A percentile compares a stretch with the other conserved stretches of the same genome.
phyloP scores from a whole-genome alignment of 2,329 filamentous ascomycete genomes.

The Botrytis aclada region DNA sequence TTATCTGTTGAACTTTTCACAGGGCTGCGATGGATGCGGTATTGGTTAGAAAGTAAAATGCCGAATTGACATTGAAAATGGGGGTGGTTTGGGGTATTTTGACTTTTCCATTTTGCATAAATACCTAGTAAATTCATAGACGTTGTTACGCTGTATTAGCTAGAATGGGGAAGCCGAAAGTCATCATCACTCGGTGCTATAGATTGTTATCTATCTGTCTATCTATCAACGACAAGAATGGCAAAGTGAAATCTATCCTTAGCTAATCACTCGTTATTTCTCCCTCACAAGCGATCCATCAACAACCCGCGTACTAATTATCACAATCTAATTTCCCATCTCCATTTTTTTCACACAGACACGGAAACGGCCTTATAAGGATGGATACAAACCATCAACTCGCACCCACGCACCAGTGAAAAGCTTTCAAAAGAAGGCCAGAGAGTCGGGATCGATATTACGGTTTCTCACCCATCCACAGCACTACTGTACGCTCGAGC shows the following conservation, averaged over 20 bases:
- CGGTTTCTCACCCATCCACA: neutral
- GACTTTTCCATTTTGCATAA: neutral
- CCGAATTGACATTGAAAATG: neutral
- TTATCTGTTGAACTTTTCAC: neutral
- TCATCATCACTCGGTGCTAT: neutral
- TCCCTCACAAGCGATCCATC: neutral
- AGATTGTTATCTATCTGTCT: neutral
- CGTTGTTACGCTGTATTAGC: neutral
- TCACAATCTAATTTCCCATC: constrained; percentile 1
- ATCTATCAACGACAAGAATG: neutral
- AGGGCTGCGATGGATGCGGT: neutral
- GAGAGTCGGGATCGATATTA: neutral
- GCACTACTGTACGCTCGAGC: constrained; percentile 12
- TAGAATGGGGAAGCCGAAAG: neutral
- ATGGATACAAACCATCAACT: neutral
- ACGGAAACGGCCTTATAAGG: neutral
- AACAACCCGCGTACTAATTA: neutral
- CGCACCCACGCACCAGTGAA: neutral
- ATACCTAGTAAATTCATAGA: neutral
- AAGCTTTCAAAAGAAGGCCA: neutral
- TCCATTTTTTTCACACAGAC: constrained; percentile 1
- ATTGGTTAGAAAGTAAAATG: neutral
- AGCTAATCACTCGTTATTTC: neutral
- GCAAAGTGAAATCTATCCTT: neutral
- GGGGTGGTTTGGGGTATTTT: neutral